Base-by-base conservation (phyloP, 257 asterid genomes). In the Plectranthus barbatus region DNA sequence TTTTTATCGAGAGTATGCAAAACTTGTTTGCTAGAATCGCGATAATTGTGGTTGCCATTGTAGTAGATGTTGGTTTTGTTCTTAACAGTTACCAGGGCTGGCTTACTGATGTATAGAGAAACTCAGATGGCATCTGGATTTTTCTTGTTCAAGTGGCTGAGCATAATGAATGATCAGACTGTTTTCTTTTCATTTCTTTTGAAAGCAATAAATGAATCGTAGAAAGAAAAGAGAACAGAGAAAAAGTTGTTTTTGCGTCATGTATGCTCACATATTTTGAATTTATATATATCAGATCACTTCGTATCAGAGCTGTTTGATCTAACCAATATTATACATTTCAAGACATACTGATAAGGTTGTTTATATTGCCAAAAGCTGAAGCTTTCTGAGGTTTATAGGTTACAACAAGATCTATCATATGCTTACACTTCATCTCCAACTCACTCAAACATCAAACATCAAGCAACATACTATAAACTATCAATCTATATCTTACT, bases 201-300 rank as follows among this genome's bases (percentile, higher is more conserved):
- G 4, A 23, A 23, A 1, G 1, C 4, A 4, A 4, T 1, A 23
- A 23, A 9, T 6, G 36, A 37, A 55, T n/a, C 31, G 31, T 8
- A 26, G 21, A n/a, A 40, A 34, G 8, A 19, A 15, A 24, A 21
- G 0, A 77, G 14, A 81, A 79, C 44, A 58, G 57, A 20, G 71
- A 47, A 33, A 84, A 88, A 21, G 77, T 62, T 31, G 23, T 68
- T 6, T 72, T 80, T 7, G 95, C 96, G 55, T 86, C 95, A 42
- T 48, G 71, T 56, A 91, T 71, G 72, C 82, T 86, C 56, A 95
- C 96, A 47, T 93, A 88, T 80, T 91, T 91, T n/a, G 95, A 75
- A 56, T 91, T 86, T 96, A 91, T 86, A 65, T 74, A 81, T 59
- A 91, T 84, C 42, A 86, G 60, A 68, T 85, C 71, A 72, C 95